Conservation (phyloP, 179 eudicot species). For the Vitellaria paradoxa region DNA sequence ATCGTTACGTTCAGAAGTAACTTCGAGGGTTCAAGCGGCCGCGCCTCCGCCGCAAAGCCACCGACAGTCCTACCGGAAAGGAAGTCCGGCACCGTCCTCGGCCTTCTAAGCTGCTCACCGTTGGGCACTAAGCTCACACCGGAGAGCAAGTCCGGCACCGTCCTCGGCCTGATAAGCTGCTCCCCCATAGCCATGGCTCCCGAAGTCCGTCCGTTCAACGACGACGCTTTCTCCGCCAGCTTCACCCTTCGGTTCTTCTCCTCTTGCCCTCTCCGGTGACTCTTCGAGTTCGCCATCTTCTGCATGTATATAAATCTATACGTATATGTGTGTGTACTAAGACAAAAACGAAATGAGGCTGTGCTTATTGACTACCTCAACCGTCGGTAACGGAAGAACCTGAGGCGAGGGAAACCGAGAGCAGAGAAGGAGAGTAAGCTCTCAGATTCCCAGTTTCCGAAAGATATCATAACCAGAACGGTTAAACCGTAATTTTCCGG, state of each 20-base stretch:
- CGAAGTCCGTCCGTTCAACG: slow-evolving; percentile 31
- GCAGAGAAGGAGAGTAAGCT: slow-evolving; percentile 22
- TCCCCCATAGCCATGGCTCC: slow-evolving; percentile 3
- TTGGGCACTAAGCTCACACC: not conserved
- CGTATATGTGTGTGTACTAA: not conserved
- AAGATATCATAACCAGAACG: slow-evolving; percentile 31
- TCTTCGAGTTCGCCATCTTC: slow-evolving; percentile 33
- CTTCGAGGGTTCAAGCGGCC: slow-evolving; percentile 44
- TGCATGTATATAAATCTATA: not conserved
- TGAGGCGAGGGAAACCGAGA: slow-evolving; percentile 37
- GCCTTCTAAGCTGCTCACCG: slow-evolving; percentile 24
- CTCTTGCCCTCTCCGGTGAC: slow-evolving; percentile 23
- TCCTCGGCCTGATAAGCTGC: slow-evolving; percentile 36
- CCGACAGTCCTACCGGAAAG: slow-evolving; percentile 7
- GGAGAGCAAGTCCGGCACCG: slow-evolving; percentile 43
- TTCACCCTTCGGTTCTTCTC: slow-evolving; percentile 30
- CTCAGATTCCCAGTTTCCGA: slow-evolving; percentile 27
- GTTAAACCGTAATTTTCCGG: not conserved
- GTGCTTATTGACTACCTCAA: slow-evolving; percentile 16
- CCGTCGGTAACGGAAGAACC: slow-evolving; percentile 38
- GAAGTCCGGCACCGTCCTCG: slow-evolving; percentile 52
- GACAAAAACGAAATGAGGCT: not conserved
- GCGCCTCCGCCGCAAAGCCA: not conserved
- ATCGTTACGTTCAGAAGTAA: slow-evolving; percentile 62
- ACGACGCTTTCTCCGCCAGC: slow-evolving; percentile 31